Base-by-base conservation (phyloP, 306 rosid species). In the Lotus japonicus region DNA sequence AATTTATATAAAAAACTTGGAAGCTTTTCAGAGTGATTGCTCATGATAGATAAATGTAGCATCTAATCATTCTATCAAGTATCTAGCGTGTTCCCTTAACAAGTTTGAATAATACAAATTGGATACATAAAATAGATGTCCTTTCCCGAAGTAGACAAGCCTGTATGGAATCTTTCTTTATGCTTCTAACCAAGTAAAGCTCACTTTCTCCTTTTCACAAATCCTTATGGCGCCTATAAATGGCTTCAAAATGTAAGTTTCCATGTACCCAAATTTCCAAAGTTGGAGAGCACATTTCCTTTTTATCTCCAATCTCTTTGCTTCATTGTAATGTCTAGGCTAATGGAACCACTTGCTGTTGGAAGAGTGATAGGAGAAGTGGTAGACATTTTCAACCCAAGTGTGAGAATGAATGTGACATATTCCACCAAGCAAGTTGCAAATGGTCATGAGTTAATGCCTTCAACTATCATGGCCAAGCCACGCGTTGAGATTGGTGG, bases 361-460 rank as follows among this genome's bases (percentile, higher is more conserved):
- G 98, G 91, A 51, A 71, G 96, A 77, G 96, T 94, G 19, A 89
- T 88, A 55, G 98, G 97, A 76, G 98, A 94, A 23, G 98, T 94
- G 42, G 86, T 94, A 15, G 98, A 94, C 65, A 72, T 44, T 69
- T 94, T 94, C 83, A 71, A n/a, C 43, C 89, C 98, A 21, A 86
- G 82, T 79, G 91, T 90, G 18, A 80, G 64, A 46, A 77, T 94
- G 95, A 82, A 51, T 80, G 97, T 90, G 7, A 55, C 75, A 64
- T 94, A 92, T 71, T 70, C 84, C 66, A 85, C 72, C 49, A 88
- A 70, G 71, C 87, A 85, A 70, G 89, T 90, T 52, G 65, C 82
- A 6, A 88, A 88, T 82, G 97, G 97, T 28, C 92, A 90, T 60
- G 96, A 90, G 81, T 62, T 94, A 38, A 75, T 77, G 84, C 98